Percentiles rank a stretch among this genome's conserved stretches.
Evolutionary conservation across 352 stramenopile species (phyloP).

Genomic region (Phytophthora crassamura): DNA sequence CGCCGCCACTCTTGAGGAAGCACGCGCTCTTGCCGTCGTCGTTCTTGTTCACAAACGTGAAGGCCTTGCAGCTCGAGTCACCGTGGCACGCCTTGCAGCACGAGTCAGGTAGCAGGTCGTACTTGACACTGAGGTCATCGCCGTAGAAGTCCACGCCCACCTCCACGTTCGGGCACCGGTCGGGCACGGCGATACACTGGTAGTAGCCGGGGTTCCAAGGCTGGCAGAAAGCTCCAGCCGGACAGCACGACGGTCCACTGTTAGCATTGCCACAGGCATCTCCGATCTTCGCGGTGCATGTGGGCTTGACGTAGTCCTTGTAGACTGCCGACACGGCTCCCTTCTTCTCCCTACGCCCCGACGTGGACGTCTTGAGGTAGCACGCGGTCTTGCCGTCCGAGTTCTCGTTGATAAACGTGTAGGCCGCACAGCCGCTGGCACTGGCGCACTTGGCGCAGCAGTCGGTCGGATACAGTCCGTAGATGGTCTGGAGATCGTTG

Average conservation of each 20-base stretch:
- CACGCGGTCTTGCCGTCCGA: constrained; percentile 53
- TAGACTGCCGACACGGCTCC: constrained; percentile 49
- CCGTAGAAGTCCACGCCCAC: constrained; percentile 58
- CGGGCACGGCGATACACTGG: constrained; percentile 51
- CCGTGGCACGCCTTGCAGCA: constrained; percentile 60
- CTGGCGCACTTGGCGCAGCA: constrained; percentile 51
- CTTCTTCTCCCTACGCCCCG: constrained; percentile 35
- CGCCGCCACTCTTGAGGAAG: constrained; percentile 56
- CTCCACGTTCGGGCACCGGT: constrained; percentile 49
- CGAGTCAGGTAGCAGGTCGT: constrained; percentile 44
- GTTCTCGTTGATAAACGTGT: constrained; percentile 72
- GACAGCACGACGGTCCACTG: constrained; percentile 49
- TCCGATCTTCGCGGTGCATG: constrained; percentile 38
- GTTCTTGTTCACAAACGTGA: constrained; percentile 73
- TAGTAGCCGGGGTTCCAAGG: constrained; percentile 69
- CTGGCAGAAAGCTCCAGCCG: constrained; percentile 53
- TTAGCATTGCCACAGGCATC: constrained; percentile 45
- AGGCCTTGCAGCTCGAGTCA: constrained; percentile 45
- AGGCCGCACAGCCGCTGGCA: constrained; percentile 56
- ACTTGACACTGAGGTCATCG: constrained; percentile 48
- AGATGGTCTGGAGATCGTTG: constrained; percentile 53
- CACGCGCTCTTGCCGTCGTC: constrained; percentile 55
- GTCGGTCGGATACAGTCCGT: constrained; percentile 42
- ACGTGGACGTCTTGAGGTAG: constrained; percentile 55
- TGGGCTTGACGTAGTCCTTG: constrained; percentile 27